Conservation (phyloP, 371 early-diverging fungal species). For the Rhizopus stolonifer region DNA sequence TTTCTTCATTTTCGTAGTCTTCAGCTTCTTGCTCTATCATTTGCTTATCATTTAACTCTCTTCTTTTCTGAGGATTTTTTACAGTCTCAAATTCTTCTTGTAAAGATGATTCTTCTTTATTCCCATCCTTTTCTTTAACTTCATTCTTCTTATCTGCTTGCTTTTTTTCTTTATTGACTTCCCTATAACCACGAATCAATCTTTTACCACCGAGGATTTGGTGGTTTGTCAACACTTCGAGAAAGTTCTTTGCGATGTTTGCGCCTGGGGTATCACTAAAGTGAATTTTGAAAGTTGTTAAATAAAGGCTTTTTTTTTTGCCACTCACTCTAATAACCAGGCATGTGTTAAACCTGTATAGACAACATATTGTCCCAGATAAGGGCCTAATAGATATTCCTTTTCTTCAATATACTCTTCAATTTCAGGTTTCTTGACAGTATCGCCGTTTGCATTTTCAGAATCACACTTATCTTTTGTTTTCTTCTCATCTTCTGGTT, state of each 20-base stretch:
- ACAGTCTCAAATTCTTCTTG: not conserved
- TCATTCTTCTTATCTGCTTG: not conserved
- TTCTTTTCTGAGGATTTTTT: slow-evolving; percentile 4
- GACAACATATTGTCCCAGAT: slow-evolving; percentile 71
- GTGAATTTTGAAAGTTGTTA: not conserved
- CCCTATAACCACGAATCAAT: slow-evolving; percentile 73
- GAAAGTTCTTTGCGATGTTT: slow-evolving; percentile 71
- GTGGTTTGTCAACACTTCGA: slow-evolving; percentile 61
- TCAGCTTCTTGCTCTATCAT: slow-evolving; percentile 44
- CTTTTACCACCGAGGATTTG: slow-evolving; percentile 68
- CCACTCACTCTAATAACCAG: slow-evolving; percentile 60
- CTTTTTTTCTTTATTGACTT: slow-evolving; percentile 51
- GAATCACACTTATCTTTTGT: slow-evolving; percentile 11
- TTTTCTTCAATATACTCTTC: slow-evolving; percentile 52
- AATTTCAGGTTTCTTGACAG: slow-evolving; percentile 7
- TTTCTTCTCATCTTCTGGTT: not conserved
- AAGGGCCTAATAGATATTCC: slow-evolving; percentile 72
- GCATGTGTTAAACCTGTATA: slow-evolving; percentile 66
- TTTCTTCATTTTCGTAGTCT: slow-evolving; percentile 61
- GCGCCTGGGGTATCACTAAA: slow-evolving; percentile 45
- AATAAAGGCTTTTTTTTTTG: too few relatives aligned
- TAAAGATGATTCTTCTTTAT: not conserved
- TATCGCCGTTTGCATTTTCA: slow-evolving; percentile 6
- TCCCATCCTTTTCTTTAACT: not conserved
- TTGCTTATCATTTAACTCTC: slow-evolving; percentile 19